Evolutionary conservation across 2,329 filamentous ascomycete genomes (phyloP), one percentile per base, ranked within the genome.

Genomic region (Venturia carpophila): DNA sequence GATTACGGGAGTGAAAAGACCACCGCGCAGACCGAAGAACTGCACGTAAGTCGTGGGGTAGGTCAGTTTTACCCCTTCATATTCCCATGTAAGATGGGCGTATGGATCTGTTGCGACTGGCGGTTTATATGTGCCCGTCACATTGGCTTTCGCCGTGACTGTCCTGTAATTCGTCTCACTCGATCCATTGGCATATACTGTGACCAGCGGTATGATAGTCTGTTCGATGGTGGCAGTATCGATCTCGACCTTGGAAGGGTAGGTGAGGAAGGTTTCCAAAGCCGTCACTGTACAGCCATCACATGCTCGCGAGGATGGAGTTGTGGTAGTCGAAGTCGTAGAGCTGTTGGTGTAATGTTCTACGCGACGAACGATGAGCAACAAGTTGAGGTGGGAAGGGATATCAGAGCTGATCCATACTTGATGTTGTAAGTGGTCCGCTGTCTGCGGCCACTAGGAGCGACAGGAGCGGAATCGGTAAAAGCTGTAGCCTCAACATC

Each of bases 111-210:
- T 58, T 42, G 47, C 19, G 27, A 17, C 15, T 13, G 47, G 63
- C 37, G 30, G 30, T 24, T 42, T 60, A 21, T 27, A 52, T 3
- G 34, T 47, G 37, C 43, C 63, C 21, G 63, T 56, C 15, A 27
- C 21, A 52, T 64, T 52, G 34, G 52, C 47, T n/a, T 41, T 41
- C 27, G 17, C 34, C 24, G 63, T 64, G 27, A 52, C 47, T 17
- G 63, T 64, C 34, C 30, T 58, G 63, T 64, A 64, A 52, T 64
- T 64, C 47, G 63, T 64, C 39, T 60, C 63, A 11, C n/a, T 56
- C 3, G 30, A 45, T 42, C 63, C 63, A 58, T 64, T 49, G 27
- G 63, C 5, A 37, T 64, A 47, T 19, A 64, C 24, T n/a, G 63
- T 64, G 41, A 64, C 63, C 17, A 64, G 37, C 2, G 63, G 63